Base-by-base conservation (phyloP, 805 yeast species). In the Maudiozyma saulgeensis region DNA sequence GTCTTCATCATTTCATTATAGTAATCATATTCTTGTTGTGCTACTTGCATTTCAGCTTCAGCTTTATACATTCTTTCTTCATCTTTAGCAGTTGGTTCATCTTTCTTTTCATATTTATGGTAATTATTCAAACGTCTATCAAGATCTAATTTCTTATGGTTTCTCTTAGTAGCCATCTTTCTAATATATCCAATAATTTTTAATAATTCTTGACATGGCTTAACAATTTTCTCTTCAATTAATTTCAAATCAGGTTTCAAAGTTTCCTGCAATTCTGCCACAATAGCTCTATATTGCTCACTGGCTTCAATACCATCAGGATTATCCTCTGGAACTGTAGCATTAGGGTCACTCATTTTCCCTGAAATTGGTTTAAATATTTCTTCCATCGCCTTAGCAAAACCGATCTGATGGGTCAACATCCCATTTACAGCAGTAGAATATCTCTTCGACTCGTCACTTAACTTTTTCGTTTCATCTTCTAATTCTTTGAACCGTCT, bases 281-380 rank as follows among this genome's bases (percentile, higher is more conserved):
- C 96, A 49, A 89, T 84, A 41, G 78, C 95, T 50, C 95, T 76
- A 68, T 90, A 93, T 64, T 85, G 95, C 62, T 86, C 96, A 60
- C 95, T 80, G 0, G 99, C 99, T 61, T 85, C 82, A 56, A 93
- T 88, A 58, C 98, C 99, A 47, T 93, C 95, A 3, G 97, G 97
- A 62, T 90, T 90, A 57, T 95, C 97, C 64, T 93, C 99, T 0
- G 90, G 90, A 44, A 80, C 77, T 2, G 87, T 68, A 7, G 93
- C 79, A 62, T 82, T 86, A 7, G 97, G 96, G 65, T 93, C 98
- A 15, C 93, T 81, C 64, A 86, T 73, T 53, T 89, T 81, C 41
- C 99, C 99, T 49, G 93, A 82, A 53, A 93, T 93, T 1, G 99
- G 99, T 68, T 91, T 88, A 72, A 89, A 93, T 52, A 93, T 85